Evolutionary conservation across 805 yeast genomes (phyloP), one percentile per base, ranked within the genome.

Genomic region (Teunomyces atbi): DNA sequence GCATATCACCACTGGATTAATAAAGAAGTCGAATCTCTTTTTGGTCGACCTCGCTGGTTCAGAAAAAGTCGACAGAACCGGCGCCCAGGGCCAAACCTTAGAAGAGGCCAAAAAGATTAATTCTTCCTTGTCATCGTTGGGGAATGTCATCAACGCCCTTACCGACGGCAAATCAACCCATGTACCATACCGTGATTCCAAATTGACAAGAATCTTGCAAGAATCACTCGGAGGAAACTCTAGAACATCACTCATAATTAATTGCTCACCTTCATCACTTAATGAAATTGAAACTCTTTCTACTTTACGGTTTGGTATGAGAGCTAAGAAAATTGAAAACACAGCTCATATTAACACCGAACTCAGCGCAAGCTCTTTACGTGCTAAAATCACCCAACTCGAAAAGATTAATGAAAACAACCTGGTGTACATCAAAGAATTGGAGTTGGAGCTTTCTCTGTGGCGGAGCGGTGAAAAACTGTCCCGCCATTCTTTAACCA

Each of bases 91-190:
- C 1, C 81, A 81, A 54, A 75, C 83, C 1, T 67, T 86, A 6
- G 91, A 89, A 59, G 97, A 90, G 56, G 89, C 96, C 0, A 86
- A 86, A 57, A 87, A 84, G 50, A 86, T 90, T 55, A 91, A 90
- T 63, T 76, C 82, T 36, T 86, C 96, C 0, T 73, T 89, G 32
- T 81, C 89, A 5, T 77, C 90, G 0, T 70, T 90, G 46, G 96
- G 96, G 3, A 82, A 83, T 61, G 95, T 89, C 12, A 88, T 90
- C 35, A 81, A 86, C 55, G 79, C 89, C 0, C 75, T 91, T 40
- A 84, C 95, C 0, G 91, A 86, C 53, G 79, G 82, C 1, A 78
- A 76, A 50, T 71, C 83, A 2, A 71, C 78, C 3, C 89, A 86
- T 56, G 68, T 84, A 7, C 90, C 94, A 0, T 88, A 86, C 53